phyloP scores from a whole-genome alignment of 1,284 basidiomycete genomes.

The Papiliotrema laurentii region DNA sequence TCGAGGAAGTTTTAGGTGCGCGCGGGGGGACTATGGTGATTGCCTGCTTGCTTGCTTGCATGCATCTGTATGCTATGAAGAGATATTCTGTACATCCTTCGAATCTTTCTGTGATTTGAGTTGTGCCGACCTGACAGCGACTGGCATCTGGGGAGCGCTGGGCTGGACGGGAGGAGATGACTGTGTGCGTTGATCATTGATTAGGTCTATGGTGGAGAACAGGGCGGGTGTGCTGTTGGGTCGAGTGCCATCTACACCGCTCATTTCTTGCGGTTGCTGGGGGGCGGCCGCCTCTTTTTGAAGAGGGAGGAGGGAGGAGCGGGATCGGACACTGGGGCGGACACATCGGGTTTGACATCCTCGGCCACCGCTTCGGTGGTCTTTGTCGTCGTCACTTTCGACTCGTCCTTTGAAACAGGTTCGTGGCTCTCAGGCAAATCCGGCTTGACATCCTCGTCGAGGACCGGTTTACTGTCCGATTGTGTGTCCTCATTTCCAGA shows the following conservation, averaged over 20 bases:
- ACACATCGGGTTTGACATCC: slow-evolving; percentile 15
- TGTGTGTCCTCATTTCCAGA: not conserved
- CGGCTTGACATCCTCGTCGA: slow-evolving; percentile 5
- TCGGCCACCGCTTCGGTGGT: not conserved
- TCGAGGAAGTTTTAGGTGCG: slow-evolving; percentile 59
- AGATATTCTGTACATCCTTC: not conserved
- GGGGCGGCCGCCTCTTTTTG: slow-evolving; percentile 48
- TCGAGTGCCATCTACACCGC: too few species aligned
- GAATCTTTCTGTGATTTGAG: too few species aligned
- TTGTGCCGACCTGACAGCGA: too few species aligned
- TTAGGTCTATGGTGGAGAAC: not conserved
- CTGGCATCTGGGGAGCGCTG: too few species aligned
- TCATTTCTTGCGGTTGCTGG: slow-evolving; percentile 36
- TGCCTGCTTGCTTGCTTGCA: too few species aligned
- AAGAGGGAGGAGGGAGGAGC: slow-evolving; percentile 31
- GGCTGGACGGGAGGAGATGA: too few species aligned
- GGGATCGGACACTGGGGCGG: slow-evolving; percentile 1
- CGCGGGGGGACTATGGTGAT: too few species aligned
- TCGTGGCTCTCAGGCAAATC: slow-evolving; percentile 4
- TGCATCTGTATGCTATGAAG: not conserved
- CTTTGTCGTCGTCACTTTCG: not conserved
- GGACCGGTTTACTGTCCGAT: not conserved
- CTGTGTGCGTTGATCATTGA: not conserved
- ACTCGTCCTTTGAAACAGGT: not conserved
- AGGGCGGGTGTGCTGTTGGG: not conserved